Percentiles rank a stretch among this genome's conserved stretches.
These are phyloP conservation scores for Boletellus deceptivus DNA, from an alignment of 1,284 basidiomycete species.

Conservation along the genomic window DNA sequence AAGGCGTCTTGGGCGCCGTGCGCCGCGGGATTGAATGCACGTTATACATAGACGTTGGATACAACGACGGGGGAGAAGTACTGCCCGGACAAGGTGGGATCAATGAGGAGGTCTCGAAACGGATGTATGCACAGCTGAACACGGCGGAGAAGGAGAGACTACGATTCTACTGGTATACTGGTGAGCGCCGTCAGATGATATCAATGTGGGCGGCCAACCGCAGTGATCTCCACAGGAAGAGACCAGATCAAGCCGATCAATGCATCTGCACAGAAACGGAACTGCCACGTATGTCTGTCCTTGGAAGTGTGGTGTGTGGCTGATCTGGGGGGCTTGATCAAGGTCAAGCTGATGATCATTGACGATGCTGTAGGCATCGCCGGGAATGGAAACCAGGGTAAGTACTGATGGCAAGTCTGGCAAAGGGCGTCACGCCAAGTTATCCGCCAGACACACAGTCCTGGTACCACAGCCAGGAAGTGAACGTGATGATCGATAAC, in stretches of 20 bases:
- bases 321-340: constrained; percentile 6
- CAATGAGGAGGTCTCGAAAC: constrained; percentile 72
- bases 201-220: neutral
- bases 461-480: constrained; percentile 80
- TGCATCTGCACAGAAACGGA: constrained; percentile 71
- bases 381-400: constrained; percentile 64
- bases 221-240: constrained; percentile 47
- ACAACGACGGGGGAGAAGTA: constrained; percentile 69
- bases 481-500: constrained; percentile 75
- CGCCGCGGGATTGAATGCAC: constrained; percentile 65
- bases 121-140: constrained; percentile 58
- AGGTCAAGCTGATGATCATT: constrained; percentile 72
- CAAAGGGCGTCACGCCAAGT: constrained; percentile 1
- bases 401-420: neutral
- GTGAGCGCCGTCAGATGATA: constrained; percentile 16
- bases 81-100: constrained; percentile 81
- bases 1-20: constrained; percentile 65
- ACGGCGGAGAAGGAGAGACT: constrained; percentile 53
- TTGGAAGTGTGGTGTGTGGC: neutral
- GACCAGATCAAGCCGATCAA: constrained; percentile 74
- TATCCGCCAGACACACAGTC: constrained; percentile 55
- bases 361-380: constrained; percentile 71
- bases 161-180: constrained; percentile 67
- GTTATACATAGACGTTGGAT: constrained; percentile 65
- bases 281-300: constrained; percentile 54